Conservation (phyloP, 306 rosid genomes). For the Pachyrhizus erosus region DNA sequence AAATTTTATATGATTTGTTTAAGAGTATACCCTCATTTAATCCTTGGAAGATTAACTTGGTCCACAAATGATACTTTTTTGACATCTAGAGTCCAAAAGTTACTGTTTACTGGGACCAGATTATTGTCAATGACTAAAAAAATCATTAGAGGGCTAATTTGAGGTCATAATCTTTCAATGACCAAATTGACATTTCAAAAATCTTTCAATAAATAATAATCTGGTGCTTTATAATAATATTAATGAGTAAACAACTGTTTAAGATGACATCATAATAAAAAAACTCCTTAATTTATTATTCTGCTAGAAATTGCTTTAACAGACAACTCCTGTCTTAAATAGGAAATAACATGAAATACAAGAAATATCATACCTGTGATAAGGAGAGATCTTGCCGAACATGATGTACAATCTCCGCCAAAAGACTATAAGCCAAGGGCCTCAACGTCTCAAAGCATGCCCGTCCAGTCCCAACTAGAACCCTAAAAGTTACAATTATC, state of each 20-base stretch:
- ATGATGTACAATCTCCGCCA: conserved; percentile 99
- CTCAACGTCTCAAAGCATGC: conserved; percentile 98
- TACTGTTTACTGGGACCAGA: not conserved
- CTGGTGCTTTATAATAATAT: not conserved
- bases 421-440: conserved; percentile 95
- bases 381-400: conserved; percentile 91
- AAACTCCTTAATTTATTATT: conserved; percentile 6
- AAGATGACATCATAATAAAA: not conserved
- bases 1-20: not conserved
- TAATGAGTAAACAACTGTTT: not conserved
- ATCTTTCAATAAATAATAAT: not conserved
- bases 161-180: not conserved
- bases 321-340: conserved; percentile 33
- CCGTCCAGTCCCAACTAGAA: conserved; percentile 93
- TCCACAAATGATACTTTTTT: not conserved
- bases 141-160: conserved; percentile 5
- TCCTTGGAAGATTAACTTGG: conserved; percentile 14
- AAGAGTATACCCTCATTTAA: not conserved
- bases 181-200: conserved; percentile 19
- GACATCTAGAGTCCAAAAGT: conserved; percentile 14
- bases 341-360: conserved; percentile 16
- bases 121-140: conserved; percentile 6
- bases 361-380: conserved; percentile 68
- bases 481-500: conserved; percentile 58
- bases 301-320: not conserved